These are phyloP conservation scores for slime mould (Dictyostelium discoideum) DNA, from an alignment of 78 protist genomes.

Conservation along the genomic window dicty_2.7 NC_007089.4:3533001-3533500, in stretches of 20 bases:
- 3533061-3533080: background rate
- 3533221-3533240: background rate
- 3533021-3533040: background rate
- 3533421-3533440: constrained; percentile 17
- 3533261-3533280: background rate
- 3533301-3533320: background rate
- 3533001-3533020: background rate
- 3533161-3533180: background rate
- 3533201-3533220: background rate
- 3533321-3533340: background rate
- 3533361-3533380: background rate
- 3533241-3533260: background rate
- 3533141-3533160: constrained; percentile 8
- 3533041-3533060: background rate
- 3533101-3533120: background rate
- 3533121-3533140: background rate
- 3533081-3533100: background rate
- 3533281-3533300: background rate
- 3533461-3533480: background rate
- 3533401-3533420: background rate
- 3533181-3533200: background rate
- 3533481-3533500: background rate
- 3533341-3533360: background rate
- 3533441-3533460: background rate
- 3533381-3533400: background rate